Evolutionary conservation across 306 rosid genomes (phyloP).

Genomic region (Pyrus betulifolia): DNA sequence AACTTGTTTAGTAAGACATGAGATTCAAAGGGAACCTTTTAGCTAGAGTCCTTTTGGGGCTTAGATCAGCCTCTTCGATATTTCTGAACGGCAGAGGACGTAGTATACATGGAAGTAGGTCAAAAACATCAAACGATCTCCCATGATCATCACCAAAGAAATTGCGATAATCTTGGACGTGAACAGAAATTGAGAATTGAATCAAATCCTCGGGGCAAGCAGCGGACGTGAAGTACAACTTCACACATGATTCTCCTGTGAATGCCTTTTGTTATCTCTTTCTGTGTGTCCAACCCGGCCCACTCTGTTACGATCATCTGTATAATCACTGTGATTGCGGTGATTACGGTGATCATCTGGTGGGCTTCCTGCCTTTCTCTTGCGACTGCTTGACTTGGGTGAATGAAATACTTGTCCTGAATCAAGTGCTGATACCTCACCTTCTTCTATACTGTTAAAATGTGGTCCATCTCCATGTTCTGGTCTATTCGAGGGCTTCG

Average conservation of each 20-base stretch:
- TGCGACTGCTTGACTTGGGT: slow-evolving; percentile 56
- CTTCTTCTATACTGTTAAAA: slow-evolving; percentile 71
- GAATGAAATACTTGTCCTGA: slow-evolving; percentile 36
- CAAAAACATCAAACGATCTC: background rate
- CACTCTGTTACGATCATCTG: slow-evolving; percentile 39
- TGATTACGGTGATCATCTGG: slow-evolving; percentile 30
- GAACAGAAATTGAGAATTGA: background rate
- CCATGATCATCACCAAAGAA: background rate
- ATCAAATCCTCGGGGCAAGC: background rate
- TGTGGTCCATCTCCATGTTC: slow-evolving; percentile 47
- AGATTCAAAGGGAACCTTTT: background rate
- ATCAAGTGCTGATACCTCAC: slow-evolving; percentile 56
- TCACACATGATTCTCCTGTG: slow-evolving; percentile 64
- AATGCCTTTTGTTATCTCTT: slow-evolving; percentile 63
- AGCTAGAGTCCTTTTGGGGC: background rate
- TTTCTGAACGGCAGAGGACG: background rate
- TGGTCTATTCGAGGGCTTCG: slow-evolving; percentile 51
- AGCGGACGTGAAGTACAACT: background rate
- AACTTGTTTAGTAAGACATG: background rate
- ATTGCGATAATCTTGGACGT: background rate
- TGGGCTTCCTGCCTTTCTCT: slow-evolving; percentile 79
- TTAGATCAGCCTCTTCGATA: background rate
- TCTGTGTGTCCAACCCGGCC: slow-evolving; percentile 45
- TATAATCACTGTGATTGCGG: slow-evolving; percentile 35
- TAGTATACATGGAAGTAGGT: background rate